These are phyloP conservation scores for Syzygium jambos DNA, from an alignment of 345 rosid genomes.

Conservation along the genomic window DNA sequence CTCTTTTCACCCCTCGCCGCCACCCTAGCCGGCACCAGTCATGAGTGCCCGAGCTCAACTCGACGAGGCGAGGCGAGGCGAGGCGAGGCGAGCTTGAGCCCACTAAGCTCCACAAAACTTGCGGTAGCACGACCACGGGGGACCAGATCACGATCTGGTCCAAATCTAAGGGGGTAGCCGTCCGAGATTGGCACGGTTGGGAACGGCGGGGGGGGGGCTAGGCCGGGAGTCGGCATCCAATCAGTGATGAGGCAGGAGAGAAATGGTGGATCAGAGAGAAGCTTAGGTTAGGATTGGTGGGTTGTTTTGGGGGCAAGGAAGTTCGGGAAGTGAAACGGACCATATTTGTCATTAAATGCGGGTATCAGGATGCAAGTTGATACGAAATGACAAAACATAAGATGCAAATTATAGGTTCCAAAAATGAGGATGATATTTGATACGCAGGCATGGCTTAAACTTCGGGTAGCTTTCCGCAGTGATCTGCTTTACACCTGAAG, in stretches of 20 bases:
- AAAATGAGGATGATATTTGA: neutral
- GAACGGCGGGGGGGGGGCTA: neutral
- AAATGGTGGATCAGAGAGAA: neutral
- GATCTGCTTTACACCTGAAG: neutral
- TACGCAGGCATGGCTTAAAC: neutral
- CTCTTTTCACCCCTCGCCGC: neutral
- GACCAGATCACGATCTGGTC: neutral
- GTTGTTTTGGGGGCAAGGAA: neutral
- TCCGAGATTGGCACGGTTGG: neutral
- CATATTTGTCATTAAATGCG: neutral
- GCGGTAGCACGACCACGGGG: neutral
- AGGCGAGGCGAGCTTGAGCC: too few species aligned
- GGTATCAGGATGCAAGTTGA: neutral
- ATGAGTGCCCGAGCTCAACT: neutral
- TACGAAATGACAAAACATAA: neutral
- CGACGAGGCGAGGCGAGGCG: neutral
- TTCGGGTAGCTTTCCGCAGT: neutral
- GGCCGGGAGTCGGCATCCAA: neutral
- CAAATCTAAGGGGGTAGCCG: neutral
- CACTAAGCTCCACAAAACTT: neutral
- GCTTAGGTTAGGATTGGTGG: neutral
- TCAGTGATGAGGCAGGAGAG: neutral
- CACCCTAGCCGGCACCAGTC: neutral
- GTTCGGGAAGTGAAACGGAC: neutral
- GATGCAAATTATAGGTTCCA: neutral